A percentile compares a stretch with the other conserved stretches of the same genome.
These are phyloP conservation scores for Dendrothele bispora DNA, from an alignment of 768 basidiomycete genomes.

Conservation along the genomic window DNA sequence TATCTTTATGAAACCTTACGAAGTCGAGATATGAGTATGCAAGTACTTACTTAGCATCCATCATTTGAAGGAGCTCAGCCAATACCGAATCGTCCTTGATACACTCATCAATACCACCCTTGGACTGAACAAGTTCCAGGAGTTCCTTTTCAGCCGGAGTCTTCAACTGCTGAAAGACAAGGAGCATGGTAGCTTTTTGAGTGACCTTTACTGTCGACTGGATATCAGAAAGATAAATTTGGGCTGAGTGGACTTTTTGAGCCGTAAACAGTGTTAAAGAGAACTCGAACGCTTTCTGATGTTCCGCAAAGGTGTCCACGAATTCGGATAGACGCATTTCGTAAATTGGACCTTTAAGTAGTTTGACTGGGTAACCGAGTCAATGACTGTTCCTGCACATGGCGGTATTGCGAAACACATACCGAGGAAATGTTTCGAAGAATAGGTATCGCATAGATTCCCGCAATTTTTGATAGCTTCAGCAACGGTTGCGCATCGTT, in stretches of 20 bases:
- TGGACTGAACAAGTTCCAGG: background rate
- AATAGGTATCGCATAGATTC: constrained; percentile 29
- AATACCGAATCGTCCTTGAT: background rate
- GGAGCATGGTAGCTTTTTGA: too few relatives aligned
- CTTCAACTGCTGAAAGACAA: constrained; percentile 4
- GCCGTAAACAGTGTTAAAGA: constrained; percentile 29
- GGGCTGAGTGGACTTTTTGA: constrained; percentile 16
- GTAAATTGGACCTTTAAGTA: constrained; percentile 30
- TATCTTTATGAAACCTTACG: too few relatives aligned
- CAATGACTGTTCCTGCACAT: constrained; percentile 1
- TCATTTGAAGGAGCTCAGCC: background rate
- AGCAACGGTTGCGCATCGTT: constrained; percentile 21
- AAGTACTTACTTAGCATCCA: too few relatives aligned
- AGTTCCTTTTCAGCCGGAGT: constrained; percentile 1
- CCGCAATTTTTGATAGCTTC: constrained; percentile 32
- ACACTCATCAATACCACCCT: constrained; percentile 4
- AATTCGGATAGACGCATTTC: constrained; percentile 23
- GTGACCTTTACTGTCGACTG: background rate
- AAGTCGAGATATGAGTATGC: too few relatives aligned
- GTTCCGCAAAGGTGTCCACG: constrained; percentile 20
- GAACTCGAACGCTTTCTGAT: constrained; percentile 24
- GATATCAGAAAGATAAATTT: background rate
- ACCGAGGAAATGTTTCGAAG: constrained; percentile 21
- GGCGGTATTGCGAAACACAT: constrained; percentile 4
- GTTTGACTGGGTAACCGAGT: constrained; percentile 21